Evolutionary conservation across 179 eudicot genomes (phyloP).

Genomic region (Silene vulgaris): DNA sequence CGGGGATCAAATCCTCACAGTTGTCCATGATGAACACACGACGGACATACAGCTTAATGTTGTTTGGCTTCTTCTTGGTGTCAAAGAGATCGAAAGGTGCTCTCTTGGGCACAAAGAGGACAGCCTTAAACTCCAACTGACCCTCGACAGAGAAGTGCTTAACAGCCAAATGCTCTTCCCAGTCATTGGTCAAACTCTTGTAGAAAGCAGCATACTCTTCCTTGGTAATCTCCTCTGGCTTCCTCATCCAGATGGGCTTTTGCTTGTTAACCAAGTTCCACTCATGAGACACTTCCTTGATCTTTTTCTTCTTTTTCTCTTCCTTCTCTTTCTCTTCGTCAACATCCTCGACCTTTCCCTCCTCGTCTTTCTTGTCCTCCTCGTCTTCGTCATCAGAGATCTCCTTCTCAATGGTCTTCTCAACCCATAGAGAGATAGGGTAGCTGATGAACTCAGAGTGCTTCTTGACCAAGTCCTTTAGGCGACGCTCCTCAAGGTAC

Average conservation of each 20-base stretch:
- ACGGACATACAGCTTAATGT: slow-evolving; percentile 86
- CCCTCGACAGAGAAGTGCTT: slow-evolving; percentile 91
- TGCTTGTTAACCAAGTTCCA: slow-evolving; percentile 71
- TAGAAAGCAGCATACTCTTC: slow-evolving; percentile 84
- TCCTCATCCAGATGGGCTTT: slow-evolving; percentile 88
- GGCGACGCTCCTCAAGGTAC: slow-evolving; percentile 74
- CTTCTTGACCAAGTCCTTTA: slow-evolving; percentile 76
- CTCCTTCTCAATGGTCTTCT: slow-evolving; percentile 83
- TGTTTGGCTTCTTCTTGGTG: slow-evolving; percentile 77
- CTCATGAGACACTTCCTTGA: slow-evolving; percentile 73
- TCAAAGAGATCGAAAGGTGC: slow-evolving; percentile 85
- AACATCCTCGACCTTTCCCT: slow-evolving; percentile 79
- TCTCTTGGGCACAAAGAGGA: slow-evolving; percentile 75
- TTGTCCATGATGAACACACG: slow-evolving; percentile 89
- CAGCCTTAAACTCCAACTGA: slow-evolving; percentile 76
- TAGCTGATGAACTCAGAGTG: slow-evolving; percentile 86
- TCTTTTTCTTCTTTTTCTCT: slow-evolving; percentile 79
- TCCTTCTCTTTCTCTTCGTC: slow-evolving; percentile 82
- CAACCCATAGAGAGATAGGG: slow-evolving; percentile 77
- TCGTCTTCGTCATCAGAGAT: slow-evolving; percentile 84
- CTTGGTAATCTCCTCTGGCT: slow-evolving; percentile 75
- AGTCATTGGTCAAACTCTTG: slow-evolving; percentile 78
- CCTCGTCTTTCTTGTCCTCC: slow-evolving; percentile 76
- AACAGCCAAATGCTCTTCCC: slow-evolving; percentile 85
- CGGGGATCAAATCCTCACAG: slow-evolving; percentile 85